phyloP scores from a whole-genome alignment of 768 basidiomycete genomes.

The Termitomyces sp. region DNA sequence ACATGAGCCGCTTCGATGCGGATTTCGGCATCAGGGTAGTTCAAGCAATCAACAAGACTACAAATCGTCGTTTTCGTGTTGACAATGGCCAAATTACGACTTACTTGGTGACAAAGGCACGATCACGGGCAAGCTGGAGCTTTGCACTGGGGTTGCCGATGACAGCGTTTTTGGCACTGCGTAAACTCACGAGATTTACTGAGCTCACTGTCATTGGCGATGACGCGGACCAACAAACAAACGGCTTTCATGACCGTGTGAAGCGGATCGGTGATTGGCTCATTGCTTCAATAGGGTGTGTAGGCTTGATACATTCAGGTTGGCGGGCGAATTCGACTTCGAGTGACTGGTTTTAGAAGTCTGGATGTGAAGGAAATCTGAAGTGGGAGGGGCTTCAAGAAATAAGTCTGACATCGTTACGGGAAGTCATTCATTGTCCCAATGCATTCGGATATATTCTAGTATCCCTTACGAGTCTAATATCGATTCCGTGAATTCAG shows the following conservation, averaged over 20 bases:
- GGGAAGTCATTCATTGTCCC: too few species aligned
- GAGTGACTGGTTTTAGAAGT: too few species aligned
- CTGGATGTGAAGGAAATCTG: too few species aligned
- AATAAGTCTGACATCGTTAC: too few species aligned
- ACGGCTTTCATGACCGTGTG: background rate
- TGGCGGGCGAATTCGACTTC: too few species aligned
- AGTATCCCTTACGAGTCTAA: too few species aligned
- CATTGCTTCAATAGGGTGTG: too few species aligned
- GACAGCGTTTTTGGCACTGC: slow-evolving; percentile 66
- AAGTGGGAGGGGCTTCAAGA: too few species aligned
- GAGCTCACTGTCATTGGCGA: slow-evolving; percentile 20
- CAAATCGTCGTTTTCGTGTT: background rate
- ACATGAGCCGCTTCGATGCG: slow-evolving; percentile 73
- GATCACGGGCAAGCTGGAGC: slow-evolving; percentile 47
- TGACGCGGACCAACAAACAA: background rate
- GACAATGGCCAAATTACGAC: slow-evolving; percentile 32
- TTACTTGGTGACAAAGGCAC: slow-evolving; percentile 49
- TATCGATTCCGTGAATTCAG: too few species aligned
- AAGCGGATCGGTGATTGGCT: background rate
- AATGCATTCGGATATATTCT: too few species aligned
- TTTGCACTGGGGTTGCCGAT: slow-evolving; percentile 81
- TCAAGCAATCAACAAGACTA: slow-evolving; percentile 61
- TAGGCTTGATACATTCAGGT: too few species aligned
- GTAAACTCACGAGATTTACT: slow-evolving; percentile 36
- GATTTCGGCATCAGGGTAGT: slow-evolving; percentile 35